Base-by-base conservation (phyloP, 1,139 yeast species). In the Candida smagusa region DNA sequence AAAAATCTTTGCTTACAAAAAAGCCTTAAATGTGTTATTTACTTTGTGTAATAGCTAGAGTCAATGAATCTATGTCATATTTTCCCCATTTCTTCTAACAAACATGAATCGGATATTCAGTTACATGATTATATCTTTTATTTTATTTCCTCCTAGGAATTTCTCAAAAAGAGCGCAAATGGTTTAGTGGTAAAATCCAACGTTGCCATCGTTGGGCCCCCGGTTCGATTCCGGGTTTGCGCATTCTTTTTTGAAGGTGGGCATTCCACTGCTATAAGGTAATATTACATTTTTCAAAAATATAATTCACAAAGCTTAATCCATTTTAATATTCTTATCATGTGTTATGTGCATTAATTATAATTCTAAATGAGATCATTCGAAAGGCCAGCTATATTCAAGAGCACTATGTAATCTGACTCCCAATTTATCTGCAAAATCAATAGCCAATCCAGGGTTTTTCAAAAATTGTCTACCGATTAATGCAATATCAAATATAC, bases 371-470 rank as follows among this genome's bases (percentile, higher is more conserved):
- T 16, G 3, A 16, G 19, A 16, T 16, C 19, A 16, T 5, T 16
- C 19, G 19, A 16, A 16, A 5, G 19, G 19, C 19, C 19, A 16
- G 19, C 19, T 16, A 16, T 60, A 61, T 43, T 72, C 75, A 30
- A 56, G 47, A 3, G 72, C 59, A 45, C 63, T 59, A 40, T 68
- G 58, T 8, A 73, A 50, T 37, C 59, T 53, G 33, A 75, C 69
- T 2, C 59, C 71, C 35, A 76, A 57, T 33, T 72, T 65, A 34
- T 71, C 68, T 2, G 82, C 84, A 65, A 76, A 72, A 3, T 53
- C 48, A 56, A 69, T 64, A 7, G 65, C 74, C 30, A 74, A 60
- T 19, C 72, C 76, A 2, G 82, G 80, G 43, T 72, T 63, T 41
- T 61, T 62, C 43, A 77, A 56, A 44, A 74, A 74, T 7, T 56